Evolutionary conservation across 768 basidiomycete genomes (phyloP).

Genomic region (Hygrocybe punicea): DNA sequence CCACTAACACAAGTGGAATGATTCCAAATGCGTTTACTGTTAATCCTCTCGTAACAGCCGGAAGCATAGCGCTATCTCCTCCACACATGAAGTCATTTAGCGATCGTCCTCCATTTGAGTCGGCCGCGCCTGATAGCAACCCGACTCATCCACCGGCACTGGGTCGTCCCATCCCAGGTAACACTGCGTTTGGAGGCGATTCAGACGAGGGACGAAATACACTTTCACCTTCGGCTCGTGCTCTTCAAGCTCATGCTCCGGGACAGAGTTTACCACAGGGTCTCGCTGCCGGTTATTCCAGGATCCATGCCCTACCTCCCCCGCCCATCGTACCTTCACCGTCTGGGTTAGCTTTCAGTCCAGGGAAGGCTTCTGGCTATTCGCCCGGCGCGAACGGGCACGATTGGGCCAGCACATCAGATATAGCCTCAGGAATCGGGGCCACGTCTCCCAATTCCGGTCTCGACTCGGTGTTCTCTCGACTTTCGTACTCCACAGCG

Average conservation of each 20-base stretch:
- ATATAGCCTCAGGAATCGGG: background rate
- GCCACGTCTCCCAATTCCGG: conserved; percentile 8
- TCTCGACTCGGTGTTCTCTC: conserved; percentile 54
- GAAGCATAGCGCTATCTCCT: conserved; percentile 1
- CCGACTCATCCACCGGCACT: background rate
- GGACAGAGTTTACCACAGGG: conserved; percentile 91
- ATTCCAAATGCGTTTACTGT: background rate
- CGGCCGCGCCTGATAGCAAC: background rate
- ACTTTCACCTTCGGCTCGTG: conserved; percentile 66
- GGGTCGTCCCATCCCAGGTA: conserved; percentile 1
- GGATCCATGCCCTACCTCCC: conserved; percentile 73
- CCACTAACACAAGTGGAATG: background rate
- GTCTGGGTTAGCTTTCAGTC: conserved; percentile 21
- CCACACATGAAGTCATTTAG: background rate
- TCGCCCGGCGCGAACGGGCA: background rate
- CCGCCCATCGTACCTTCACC: conserved; percentile 38
- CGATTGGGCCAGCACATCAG: background rate
- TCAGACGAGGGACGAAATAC: conserved; percentile 4
- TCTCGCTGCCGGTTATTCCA: conserved; percentile 84
- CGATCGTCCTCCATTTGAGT: background rate
- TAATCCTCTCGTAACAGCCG: background rate
- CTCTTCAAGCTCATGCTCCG: conserved; percentile 82
- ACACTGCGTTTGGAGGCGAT: conserved; percentile 7
- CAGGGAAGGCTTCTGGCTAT: background rate
- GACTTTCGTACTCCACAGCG: conserved; percentile 53